Evolutionary conservation across 495 filamentous ascomycete genomes (phyloP).

Genomic region (Xylaria castorea): DNA sequence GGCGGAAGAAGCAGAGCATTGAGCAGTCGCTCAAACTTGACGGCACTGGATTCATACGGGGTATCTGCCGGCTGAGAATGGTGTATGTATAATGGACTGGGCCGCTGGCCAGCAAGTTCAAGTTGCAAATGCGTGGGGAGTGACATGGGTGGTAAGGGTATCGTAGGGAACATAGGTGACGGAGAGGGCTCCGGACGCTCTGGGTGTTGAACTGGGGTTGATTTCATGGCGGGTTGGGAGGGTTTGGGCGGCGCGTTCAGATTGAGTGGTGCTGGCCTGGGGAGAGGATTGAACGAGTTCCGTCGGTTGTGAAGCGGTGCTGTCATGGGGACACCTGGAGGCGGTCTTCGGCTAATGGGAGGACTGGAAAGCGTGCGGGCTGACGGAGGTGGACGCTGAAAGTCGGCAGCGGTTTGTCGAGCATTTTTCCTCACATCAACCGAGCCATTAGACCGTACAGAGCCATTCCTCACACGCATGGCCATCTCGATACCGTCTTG

Average conservation of each 20-base stretch:
- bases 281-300: constrained; percentile 45
- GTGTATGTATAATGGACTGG: constrained; percentile 88
- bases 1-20: constrained; percentile 86
- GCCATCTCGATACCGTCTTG: constrained; percentile 28
- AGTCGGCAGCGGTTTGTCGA: constrained; percentile 38
- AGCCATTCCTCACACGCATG: constrained; percentile 13
- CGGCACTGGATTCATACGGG: constrained; percentile 93
- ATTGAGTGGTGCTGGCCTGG: constrained; percentile 41
- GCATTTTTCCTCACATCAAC: constrained; percentile 16
- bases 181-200: constrained; percentile 47
- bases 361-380: constrained; percentile 54
- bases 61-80: constrained; percentile 73
- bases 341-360: constrained; percentile 47
- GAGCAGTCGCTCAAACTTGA: constrained; percentile 90
- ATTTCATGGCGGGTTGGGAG: constrained; percentile 25
- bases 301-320: constrained; percentile 37
- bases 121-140: constrained; percentile 88
- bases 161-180: constrained; percentile 71
- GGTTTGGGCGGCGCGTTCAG: constrained; percentile 36
- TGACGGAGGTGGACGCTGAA: constrained; percentile 36
- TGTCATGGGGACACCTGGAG: constrained; percentile 35
- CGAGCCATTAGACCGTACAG: constrained; percentile 1
- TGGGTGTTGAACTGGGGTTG: constrained; percentile 16
- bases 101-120: constrained; percentile 80
- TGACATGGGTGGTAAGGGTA: constrained; percentile 84